phyloP scores from a whole-genome alignment of 2,329 filamentous ascomycete species.

The Ascocoryne sarcoides region DNA sequence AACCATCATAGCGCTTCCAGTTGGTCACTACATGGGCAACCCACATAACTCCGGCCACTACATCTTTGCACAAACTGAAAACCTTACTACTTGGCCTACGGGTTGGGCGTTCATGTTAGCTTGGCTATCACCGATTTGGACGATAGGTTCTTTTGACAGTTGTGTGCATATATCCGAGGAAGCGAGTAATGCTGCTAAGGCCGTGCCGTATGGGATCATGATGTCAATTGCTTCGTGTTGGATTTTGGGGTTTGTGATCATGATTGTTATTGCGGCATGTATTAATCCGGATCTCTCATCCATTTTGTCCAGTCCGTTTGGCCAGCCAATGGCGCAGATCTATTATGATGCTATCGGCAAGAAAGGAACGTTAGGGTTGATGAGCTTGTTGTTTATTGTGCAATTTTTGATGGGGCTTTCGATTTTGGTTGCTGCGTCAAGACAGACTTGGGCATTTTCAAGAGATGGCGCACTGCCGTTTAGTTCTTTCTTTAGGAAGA shows the following conservation, averaged over 20 bases:
- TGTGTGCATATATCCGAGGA: constrained; percentile 55
- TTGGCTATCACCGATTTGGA: constrained; percentile 56
- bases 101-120: constrained; percentile 51
- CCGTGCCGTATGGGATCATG: constrained; percentile 50
- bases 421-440: constrained; percentile 47
- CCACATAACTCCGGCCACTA: constrained; percentile 35
- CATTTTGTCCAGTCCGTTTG: constrained; percentile 40
- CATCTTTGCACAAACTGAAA: constrained; percentile 48
- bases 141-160: constrained; percentile 46
- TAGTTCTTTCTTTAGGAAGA: constrained; percentile 45
- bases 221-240: constrained; percentile 47
- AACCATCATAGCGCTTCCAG: constrained; percentile 47
- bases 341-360: constrained; percentile 54
- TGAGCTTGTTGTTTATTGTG: constrained; percentile 49
- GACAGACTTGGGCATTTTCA: constrained; percentile 55
- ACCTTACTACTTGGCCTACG: constrained; percentile 48
- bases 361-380: constrained; percentile 47
- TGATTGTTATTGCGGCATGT: constrained; percentile 48
- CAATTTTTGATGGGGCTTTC: constrained; percentile 55
- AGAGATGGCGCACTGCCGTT: constrained; percentile 52
- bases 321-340: constrained; percentile 47
- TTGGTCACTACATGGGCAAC: constrained; percentile 33
- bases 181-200: constrained; percentile 48
- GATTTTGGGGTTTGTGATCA: constrained; percentile 47
- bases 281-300: constrained; percentile 44